Base-by-base conservation (phyloP, 805 yeast genomes). In the Starmera pachycereana region DNA sequence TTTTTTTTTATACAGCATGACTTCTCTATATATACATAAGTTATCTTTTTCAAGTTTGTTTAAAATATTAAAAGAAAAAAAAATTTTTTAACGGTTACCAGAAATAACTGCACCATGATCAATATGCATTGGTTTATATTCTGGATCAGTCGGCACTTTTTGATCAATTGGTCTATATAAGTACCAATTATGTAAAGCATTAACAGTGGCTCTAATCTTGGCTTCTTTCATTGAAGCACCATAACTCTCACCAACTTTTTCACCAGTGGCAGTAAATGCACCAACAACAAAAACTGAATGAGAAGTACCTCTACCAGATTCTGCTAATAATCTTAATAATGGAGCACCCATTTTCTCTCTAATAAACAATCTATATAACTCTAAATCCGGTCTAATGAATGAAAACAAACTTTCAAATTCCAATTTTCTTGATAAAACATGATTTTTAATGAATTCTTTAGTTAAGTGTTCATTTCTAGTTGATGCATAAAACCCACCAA, bases 151-250 rank as follows among this genome's bases (percentile, higher is more conserved):
- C 40, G 95, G 92, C 33, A 74, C 59, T 43, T 68, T 69, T 12
- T 72, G 68, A 45, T 71, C 71, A 36, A 81, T 60, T 12, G 97
- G 97, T 47, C 82, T 77, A 62, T 92, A 92, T 54, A 94, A 72
- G 65, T 92, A 92, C 81, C 92, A 92, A 44, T 85, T 76, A 70
- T 87, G 80, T 58, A 92, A 74, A 29, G 97, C 89, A 60, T 83
- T 82, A 29, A 88, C 94, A 39, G 88, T 85, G 30, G 96, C 92
- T 61, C 96, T 77, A 33, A 87, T 82, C 63, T 88, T 85, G 30
- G 97, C 96, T 63, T 92, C 97, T 48, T 74, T 76, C 52, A 92
- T 67, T 27, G 95, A 83, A 7, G 94, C 69, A 31, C 97, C 99
- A 56, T 83, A 87, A 33, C 96, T 96, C 62, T 92, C 97, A 38